Conservation (phyloP, 2,329 filamentous ascomycete genomes). For the Stromatinia cepivora region DNA sequence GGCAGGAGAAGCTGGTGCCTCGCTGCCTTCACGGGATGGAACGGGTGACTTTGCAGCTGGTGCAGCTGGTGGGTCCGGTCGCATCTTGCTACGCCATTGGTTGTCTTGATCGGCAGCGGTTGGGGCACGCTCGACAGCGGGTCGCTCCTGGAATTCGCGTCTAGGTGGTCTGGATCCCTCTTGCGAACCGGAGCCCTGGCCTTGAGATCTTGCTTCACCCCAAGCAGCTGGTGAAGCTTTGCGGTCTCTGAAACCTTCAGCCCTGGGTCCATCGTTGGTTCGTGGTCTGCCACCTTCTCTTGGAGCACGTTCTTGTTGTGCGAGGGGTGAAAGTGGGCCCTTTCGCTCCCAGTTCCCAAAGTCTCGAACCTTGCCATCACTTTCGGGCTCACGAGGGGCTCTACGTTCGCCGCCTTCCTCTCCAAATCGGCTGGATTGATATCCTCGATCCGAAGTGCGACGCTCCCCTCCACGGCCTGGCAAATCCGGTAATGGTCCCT, state of each 20-base stretch:
- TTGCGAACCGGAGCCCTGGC: slow-evolving; percentile 49
- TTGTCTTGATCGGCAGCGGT: slow-evolving; percentile 91
- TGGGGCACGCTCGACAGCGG: slow-evolving; percentile 65
- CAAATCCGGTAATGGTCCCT: slow-evolving; percentile 80
- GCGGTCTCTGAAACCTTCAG: slow-evolving; percentile 60
- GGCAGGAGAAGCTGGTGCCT: slow-evolving; percentile 72
- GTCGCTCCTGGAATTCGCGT: slow-evolving; percentile 71
- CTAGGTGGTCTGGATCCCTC: slow-evolving; percentile 79
- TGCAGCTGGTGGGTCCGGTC: slow-evolving; percentile 60
- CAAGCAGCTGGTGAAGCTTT: slow-evolving; percentile 70
- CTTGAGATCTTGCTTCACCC: slow-evolving; percentile 63
- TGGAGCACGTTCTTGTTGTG: slow-evolving; percentile 53
- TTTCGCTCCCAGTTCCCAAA: slow-evolving; percentile 93
- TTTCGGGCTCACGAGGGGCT: slow-evolving; percentile 64
- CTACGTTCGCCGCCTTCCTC: slow-evolving; percentile 67
- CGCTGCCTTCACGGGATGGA: slow-evolving; percentile 70
- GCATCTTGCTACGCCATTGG: slow-evolving; percentile 91
- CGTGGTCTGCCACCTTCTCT: slow-evolving; percentile 59
- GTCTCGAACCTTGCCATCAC: slow-evolving; percentile 75
- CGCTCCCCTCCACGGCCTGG: slow-evolving; percentile 54
- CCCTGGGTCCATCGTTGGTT: slow-evolving; percentile 60
- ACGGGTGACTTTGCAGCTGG: slow-evolving; percentile 57
- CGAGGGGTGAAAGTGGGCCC: slow-evolving; percentile 78
- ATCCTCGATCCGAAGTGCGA: slow-evolving; percentile 54
- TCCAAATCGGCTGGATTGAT: slow-evolving; percentile 23